Evolutionary conservation across 2,329 filamentous ascomycete genomes (phyloP), one percentile per base, ranked within the genome.

Genomic region (Stemphylium lycopersici): DNA sequence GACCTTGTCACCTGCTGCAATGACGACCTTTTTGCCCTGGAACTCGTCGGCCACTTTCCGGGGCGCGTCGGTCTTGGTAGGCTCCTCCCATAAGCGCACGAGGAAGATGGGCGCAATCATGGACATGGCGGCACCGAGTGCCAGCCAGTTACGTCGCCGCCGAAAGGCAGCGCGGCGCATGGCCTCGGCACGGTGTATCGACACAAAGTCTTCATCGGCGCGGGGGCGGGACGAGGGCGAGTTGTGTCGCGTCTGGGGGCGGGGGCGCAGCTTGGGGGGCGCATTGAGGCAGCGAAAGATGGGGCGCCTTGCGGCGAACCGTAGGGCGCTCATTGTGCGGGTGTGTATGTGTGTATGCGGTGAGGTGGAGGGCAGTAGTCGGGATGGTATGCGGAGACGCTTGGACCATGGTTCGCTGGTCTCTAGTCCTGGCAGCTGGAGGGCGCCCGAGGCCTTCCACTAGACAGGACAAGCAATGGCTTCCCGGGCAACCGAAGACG

Each of bases 1-100:
- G 69, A 77, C 78, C n/a, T 84, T 83, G 58, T 88, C 86, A 55
- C 87, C 87, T 1, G 89, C 74, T 12, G 89, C 82, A 15, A 87
- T 75, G 13, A 86, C 76, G 4, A 85, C 81, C 39, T 83, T 80
- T 61, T 84, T 83, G 47, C 81, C 81, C 55, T 81, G 79, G 54
- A 84, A 83, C 15, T 72, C 68, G 6, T 76, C 68, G 62, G 61
- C 72, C 12, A 66, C 70, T 4, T 62, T 67, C 18, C 63, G 62
- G 0, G 70, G 68, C 15, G 66, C 62, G 43, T 75, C 71, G 1
- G 62, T 63, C 32, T 68, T 62, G 16, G 69, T 70, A 2, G 70
- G 67, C 37, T 72, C 39, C 29, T 72, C 70, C 70, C 68, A 72
- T 4, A 71, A 51, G 31, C 61, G 60, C 13, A 76, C 65, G 6